Percentiles rank a stretch among this genome's conserved stretches.
Conservation (phyloP, 768 basidiomycete species). For the Auricularia sp. region DNA sequence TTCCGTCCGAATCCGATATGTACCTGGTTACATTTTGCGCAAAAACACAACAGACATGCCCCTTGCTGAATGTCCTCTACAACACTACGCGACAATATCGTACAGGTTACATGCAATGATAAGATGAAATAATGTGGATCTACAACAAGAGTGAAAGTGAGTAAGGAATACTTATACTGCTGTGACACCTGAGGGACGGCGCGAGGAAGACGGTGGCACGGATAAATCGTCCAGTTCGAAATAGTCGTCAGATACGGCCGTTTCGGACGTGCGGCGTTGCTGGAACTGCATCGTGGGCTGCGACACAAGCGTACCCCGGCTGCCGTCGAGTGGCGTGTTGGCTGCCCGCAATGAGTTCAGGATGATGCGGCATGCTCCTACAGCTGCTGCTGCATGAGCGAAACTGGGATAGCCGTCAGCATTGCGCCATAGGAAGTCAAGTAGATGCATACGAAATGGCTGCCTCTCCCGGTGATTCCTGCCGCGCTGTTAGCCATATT, state of each 20-base stretch:
- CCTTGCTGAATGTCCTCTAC: too few species aligned
- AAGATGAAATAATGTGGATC: too few species aligned
- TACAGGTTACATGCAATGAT: too few species aligned
- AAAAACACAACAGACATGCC: too few species aligned
- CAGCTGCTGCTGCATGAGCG: neutral
- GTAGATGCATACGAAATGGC: neutral
- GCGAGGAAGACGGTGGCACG: neutral
- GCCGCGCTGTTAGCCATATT: too few species aligned
- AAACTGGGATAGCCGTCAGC: neutral
- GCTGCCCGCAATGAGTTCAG: neutral
- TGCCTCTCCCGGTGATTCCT: neutral
- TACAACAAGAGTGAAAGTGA: too few species aligned
- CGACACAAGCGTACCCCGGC: neutral
- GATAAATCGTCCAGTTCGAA: neutral
- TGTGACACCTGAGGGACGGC: too few species aligned
- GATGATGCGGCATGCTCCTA: neutral
- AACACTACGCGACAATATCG: too few species aligned
- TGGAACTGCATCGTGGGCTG: neutral
- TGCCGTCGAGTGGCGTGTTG: neutral
- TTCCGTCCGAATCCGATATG: too few species aligned
- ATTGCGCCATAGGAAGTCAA: too few species aligned
- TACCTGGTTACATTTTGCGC: too few species aligned
- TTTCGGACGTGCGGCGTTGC: neutral
- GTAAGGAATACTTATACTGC: too few species aligned
- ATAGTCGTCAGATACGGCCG: neutral